These are phyloP conservation scores for Talaromyces sp. DNA, from an alignment of 2,329 filamentous ascomycete genomes.

Conservation along the genomic window DNA sequence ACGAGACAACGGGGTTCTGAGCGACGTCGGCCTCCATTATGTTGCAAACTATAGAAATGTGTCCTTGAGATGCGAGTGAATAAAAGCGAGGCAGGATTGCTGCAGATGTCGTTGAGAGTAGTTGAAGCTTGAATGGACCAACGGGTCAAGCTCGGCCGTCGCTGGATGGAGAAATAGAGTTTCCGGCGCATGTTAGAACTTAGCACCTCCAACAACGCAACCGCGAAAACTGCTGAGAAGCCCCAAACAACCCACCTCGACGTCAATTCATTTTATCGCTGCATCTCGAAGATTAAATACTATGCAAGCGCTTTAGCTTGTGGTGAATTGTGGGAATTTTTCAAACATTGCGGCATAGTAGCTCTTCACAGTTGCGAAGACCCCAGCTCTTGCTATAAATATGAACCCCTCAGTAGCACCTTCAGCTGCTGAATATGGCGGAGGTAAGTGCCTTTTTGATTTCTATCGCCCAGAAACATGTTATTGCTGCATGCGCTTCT, in stretches of 20 bases:
- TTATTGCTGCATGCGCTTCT: background rate
- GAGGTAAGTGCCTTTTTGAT: constrained; percentile 33
- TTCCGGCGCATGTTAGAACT: background rate
- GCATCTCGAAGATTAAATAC: background rate
- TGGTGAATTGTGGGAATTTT: background rate
- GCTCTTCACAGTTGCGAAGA: background rate
- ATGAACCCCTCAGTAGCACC: constrained; percentile 42
- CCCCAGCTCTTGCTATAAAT: constrained; percentile 7
- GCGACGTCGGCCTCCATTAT: constrained; percentile 25
- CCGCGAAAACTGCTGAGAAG: background rate
- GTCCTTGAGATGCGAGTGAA: background rate
- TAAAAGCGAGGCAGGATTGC: background rate
- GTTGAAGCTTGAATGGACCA: background rate
- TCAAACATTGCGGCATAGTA: background rate
- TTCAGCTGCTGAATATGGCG: constrained; percentile 43
- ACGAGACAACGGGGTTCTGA: constrained; percentile 28
- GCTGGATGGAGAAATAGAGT: background rate
- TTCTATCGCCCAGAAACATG: background rate
- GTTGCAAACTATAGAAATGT: background rate
- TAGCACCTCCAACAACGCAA: background rate
- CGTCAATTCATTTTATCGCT: background rate
- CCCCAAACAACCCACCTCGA: background rate
- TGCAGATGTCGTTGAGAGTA: background rate
- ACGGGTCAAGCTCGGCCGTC: background rate
- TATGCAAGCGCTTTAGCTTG: background rate